Conservation (phyloP, 257 asterid genomes). For the Galeopsis tetrahit region DNA sequence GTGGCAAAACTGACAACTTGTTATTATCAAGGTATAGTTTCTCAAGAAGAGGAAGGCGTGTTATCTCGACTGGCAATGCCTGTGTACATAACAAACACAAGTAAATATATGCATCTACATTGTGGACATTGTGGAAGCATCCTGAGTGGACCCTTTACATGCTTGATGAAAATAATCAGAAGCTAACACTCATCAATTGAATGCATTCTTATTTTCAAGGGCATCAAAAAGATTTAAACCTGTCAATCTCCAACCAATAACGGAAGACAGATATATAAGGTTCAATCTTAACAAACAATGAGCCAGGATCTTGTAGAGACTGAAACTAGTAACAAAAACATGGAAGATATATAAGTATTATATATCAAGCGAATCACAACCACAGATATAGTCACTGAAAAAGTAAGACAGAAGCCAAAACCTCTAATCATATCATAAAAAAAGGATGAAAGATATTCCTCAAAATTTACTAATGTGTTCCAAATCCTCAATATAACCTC, state of each 20-base stretch:
- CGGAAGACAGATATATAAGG: constrained; percentile 10
- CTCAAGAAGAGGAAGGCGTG: constrained; percentile 88
- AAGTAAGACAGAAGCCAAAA: constrained; percentile 24
- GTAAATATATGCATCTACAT: constrained; percentile 30
- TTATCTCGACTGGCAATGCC: constrained; percentile 91
- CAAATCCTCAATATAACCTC: constrained; percentile 10
- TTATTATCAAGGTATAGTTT: constrained; percentile 91
- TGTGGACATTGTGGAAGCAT: constrained; percentile 10
- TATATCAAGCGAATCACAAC: constrained; percentile 21
- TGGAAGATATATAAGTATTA: not conserved
- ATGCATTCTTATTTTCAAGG: not conserved
- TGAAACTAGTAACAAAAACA: constrained; percentile 15
- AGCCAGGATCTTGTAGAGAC: constrained; percentile 3
- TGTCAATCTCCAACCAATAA: not conserved
- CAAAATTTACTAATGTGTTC: not conserved
- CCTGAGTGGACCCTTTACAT: constrained; percentile 19
- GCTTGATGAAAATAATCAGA: constrained; percentile 28
- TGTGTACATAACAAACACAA: constrained; percentile 41
- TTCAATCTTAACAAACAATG: constrained; percentile 10
- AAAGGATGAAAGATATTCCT: not conserved
- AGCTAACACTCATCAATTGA: constrained; percentile 11
- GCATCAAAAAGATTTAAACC: constrained; percentile 24
- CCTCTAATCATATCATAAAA: constrained; percentile 5
- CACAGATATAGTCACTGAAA: constrained; percentile 23
- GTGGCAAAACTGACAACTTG: constrained; percentile 85